Evolutionary conservation across 176 grass and related monocot genomes (phyloP), one percentile per base, ranked within the genome.

Genomic region (Saccharum spontaneum): DNA sequence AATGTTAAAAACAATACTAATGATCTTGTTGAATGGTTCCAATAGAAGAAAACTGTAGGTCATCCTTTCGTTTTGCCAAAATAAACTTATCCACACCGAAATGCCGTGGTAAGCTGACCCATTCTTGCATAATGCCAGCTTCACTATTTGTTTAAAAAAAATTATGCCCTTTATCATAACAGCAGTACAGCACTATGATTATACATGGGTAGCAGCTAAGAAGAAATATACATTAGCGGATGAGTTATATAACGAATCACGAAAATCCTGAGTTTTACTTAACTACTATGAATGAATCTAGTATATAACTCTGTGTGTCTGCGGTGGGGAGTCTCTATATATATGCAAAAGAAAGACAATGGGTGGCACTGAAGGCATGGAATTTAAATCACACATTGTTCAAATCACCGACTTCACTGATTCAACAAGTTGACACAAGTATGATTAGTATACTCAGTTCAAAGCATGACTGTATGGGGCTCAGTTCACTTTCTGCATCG

Each of bases 401-500:
- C 11, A 30, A 52, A 1, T 36, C 43, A 23, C 20, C 75, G 13
- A 28, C 23, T 30, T 79, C 34, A 69, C 13, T 44, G 18, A 43
- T 14, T 76, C 36, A 34, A 8, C 31, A 80, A 52, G 20, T 73
- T 48, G 33, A 64, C 22, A 39, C 28, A 70, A 86, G 41, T 6
- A 36, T 49, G 61, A 15, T 65, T 64, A 49, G 76, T 63, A 72
- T 63, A 63, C 26, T 20, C 16, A 79, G 30, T 38, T 63, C 39
- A 86, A 79, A 80, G 23, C 4, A 31, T 79, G 43, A 18, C 39
- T 48, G 3, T 72, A 38, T 80, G 10, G 37, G 23, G 48, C 24
- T 77, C 44, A 61, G 50, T 31, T 82, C 62, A 24, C 26, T 76
- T 76, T 75, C 71, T 68, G 75, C 37, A 76, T 20, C 6, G 69